Conservation (phyloP, 169 alveolate species). For the Plasmodium chabaudi region DNA sequence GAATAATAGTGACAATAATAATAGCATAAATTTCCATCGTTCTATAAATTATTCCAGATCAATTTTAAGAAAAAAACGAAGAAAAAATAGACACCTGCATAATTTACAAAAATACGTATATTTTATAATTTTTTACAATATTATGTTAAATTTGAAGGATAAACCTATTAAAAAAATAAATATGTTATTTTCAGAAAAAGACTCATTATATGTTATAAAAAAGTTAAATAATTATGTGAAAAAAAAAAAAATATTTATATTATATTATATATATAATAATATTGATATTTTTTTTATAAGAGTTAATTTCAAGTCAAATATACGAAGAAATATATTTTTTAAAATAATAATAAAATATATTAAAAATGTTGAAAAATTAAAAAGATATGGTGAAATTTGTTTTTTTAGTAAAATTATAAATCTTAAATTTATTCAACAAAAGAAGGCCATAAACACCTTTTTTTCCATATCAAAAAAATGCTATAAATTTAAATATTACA, state of each 20-base stretch:
- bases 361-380: neutral
- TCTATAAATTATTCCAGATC: neutral
- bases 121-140: no score
- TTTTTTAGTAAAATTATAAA: neutral
- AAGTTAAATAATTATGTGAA: neutral
- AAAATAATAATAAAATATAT: neutral
- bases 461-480: conserved; percentile 4
- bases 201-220: no score
- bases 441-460: neutral
- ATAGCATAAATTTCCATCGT: neutral
- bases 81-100: neutral
- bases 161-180: no score
- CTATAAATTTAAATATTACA: conserved; percentile 1
- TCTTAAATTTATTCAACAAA: neutral
- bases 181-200: no score
- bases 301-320: neutral
- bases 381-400: neutral
- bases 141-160: no score
- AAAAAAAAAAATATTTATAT: neutral
- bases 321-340: neutral
- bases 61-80: neutral
- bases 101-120: neutral
- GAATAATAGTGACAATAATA: neutral
- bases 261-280: no score
- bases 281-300: no score